These are phyloP conservation scores for Cyclotella choctawhatcheeana DNA, from an alignment of 108 stramenopile species.

Conservation along the genomic window DNA sequence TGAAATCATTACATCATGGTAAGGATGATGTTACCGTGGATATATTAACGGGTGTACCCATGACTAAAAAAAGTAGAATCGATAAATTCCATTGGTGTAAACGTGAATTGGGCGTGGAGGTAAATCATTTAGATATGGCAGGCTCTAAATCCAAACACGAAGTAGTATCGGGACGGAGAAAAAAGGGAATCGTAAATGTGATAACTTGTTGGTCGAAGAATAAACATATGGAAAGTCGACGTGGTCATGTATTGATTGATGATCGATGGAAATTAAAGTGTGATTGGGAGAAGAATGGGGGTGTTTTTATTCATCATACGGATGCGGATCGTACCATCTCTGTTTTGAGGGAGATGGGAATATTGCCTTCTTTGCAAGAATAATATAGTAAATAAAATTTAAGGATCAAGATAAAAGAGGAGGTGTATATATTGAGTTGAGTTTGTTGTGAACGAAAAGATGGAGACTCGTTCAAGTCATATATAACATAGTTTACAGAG, in stretches of 20 bases:
- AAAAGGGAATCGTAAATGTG: conserved; percentile 52
- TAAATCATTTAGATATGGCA: conserved; percentile 77
- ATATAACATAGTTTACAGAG: neutral
- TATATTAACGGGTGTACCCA: conserved; percentile 76
- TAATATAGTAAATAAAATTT: too few relatives aligned
- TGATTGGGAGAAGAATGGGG: conserved; percentile 72
- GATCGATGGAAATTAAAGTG: conserved; percentile 58
- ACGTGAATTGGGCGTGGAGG: conserved; percentile 59
- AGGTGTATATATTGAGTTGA: neutral
- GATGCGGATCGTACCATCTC: conserved; percentile 33
- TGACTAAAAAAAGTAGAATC: conserved; percentile 36
- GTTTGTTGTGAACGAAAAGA: too few relatives aligned
- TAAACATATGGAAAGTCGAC: conserved; percentile 71
- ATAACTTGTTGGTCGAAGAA: conserved; percentile 86
- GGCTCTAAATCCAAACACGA: conserved; percentile 48
- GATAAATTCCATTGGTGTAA: conserved; percentile 79
- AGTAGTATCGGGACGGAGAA: conserved; percentile 36
- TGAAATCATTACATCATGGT: conserved; percentile 30
- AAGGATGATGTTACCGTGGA: too few relatives aligned
- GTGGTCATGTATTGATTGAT: conserved; percentile 74
- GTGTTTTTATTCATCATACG: conserved; percentile 81
- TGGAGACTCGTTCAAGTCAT: neutral
- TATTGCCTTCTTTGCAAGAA: too few relatives aligned
- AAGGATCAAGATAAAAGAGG: too few relatives aligned
- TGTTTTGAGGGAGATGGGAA: conserved; percentile 36